phyloP scores from a whole-genome alignment of 176 grass and related monocot genomes.

The Chloris gayana region DNA sequence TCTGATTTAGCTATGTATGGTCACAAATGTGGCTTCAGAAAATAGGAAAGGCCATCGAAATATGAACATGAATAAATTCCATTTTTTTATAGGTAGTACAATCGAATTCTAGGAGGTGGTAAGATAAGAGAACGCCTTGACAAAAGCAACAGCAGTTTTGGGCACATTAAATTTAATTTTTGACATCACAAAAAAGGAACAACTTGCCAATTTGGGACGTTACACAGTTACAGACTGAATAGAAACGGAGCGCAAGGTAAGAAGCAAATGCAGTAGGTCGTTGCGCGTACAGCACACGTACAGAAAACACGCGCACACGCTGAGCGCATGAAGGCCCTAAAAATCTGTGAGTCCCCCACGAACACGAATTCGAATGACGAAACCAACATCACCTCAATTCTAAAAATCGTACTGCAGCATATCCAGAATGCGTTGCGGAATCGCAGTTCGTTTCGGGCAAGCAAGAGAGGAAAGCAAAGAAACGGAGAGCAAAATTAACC shows the following conservation, averaged over 20 bases:
- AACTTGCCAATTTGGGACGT: background rate
- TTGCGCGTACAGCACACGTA: constrained; percentile 23
- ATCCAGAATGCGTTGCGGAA: background rate
- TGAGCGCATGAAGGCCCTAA: constrained; percentile 32
- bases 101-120: background rate
- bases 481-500: background rate
- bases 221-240: background rate
- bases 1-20: background rate
- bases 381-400: background rate
- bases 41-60: background rate
- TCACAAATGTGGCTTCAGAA: background rate
- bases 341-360: background rate
- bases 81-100: background rate
- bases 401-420: background rate
- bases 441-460: background rate
- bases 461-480: background rate
- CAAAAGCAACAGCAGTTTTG: constrained; percentile 1
- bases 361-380: no score
- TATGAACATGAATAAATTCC: no score
- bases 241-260: background rate
- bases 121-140: background rate
- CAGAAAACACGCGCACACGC: constrained; percentile 34
- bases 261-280: constrained; percentile 26
- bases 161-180: background rate
- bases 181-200: constrained; percentile 19